A percentile compares a stretch with the other conserved stretches of the same genome.
Conservation (phyloP, 768 basidiomycete species). For the Punctularia strigosozonata region DNA sequence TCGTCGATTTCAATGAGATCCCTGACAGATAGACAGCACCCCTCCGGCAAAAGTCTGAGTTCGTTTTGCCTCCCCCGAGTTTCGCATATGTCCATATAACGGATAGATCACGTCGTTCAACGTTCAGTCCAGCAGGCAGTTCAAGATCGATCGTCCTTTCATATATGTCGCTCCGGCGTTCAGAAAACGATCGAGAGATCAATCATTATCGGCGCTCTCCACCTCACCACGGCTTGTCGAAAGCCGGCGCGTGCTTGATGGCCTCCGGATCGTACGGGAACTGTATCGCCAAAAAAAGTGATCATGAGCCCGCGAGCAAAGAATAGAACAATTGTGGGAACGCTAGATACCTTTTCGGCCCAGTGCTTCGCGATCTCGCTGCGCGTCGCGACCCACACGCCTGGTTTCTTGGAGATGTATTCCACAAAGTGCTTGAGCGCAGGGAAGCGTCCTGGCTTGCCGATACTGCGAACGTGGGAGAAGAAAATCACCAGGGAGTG, state of each 20-base stretch:
- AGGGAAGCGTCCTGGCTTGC: constrained; percentile 5
- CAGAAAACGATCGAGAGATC: too few species aligned
- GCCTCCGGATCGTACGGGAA: constrained; percentile 1
- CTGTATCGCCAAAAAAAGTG: not conserved
- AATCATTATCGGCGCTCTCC: too few species aligned
- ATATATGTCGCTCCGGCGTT: too few species aligned
- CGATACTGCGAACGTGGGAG: constrained; percentile 4
- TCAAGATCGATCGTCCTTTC: too few species aligned
- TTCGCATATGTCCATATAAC: too few species aligned
- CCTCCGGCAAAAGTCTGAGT: too few species aligned
- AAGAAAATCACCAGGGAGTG: too few species aligned
- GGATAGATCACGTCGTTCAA: too few species aligned
- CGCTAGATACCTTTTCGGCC: constrained; percentile 4
- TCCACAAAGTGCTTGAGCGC: constrained; percentile 6
- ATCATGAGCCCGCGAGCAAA: not conserved
- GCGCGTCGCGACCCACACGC: constrained; percentile 7
- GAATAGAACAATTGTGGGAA: not conserved
- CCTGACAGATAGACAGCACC: too few species aligned
- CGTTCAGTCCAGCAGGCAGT: too few species aligned
- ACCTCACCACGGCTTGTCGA: not conserved
- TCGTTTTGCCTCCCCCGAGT: too few species aligned
- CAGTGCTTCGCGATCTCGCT: constrained; percentile 7
- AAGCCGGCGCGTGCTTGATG: not conserved
- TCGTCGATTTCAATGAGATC: too few species aligned
- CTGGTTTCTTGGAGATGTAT: constrained; percentile 4